phyloP scores from a whole-genome alignment of 75 land plant genomes.

The Picea glauca region DNA sequence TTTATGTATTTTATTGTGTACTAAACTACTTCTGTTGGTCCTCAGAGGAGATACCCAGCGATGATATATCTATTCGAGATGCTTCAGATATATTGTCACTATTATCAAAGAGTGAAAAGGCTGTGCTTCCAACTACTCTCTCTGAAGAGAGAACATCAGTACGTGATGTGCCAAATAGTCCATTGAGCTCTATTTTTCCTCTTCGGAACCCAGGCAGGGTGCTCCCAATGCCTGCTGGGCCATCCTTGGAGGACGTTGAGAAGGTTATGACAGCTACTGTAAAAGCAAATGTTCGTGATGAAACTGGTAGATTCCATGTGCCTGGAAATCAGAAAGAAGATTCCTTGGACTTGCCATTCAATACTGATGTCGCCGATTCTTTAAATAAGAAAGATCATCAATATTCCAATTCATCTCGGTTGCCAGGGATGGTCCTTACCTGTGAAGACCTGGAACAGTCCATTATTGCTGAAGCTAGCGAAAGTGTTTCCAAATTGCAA shows the following conservation, averaged over 20 bases:
- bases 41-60: slow-evolving; percentile 26
- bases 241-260: slow-evolving; percentile 48
- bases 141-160: slow-evolving; percentile 15
- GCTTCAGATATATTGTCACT: slow-evolving; percentile 26
- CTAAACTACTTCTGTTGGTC: not conserved
- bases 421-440: slow-evolving; percentile 44
- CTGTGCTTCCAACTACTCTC: not conserved
- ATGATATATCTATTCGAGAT: slow-evolving; percentile 12
- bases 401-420: slow-evolving; percentile 2
- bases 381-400: not conserved
- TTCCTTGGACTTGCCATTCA: not conserved
- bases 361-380: not conserved
- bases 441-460: slow-evolving; percentile 96
- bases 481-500: slow-evolving; percentile 13
- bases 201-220: slow-evolving; percentile 10
- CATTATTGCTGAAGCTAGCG: slow-evolving; percentile 63
- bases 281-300: slow-evolving; percentile 2
- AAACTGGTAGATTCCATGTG: not conserved
- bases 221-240: slow-evolving; percentile 48
- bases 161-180: slow-evolving; percentile 11
- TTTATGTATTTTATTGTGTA: not conserved
- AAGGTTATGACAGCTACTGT: slow-evolving; percentile 22
- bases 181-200: slow-evolving; percentile 10
- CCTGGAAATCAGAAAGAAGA: not conserved
- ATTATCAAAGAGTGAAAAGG: slow-evolving; percentile 20